Evolutionary conservation across 306 rosid species (phyloP), one percentile per base, ranked within the genome.

Genomic region (Astragalus glycyphyllos): DNA sequence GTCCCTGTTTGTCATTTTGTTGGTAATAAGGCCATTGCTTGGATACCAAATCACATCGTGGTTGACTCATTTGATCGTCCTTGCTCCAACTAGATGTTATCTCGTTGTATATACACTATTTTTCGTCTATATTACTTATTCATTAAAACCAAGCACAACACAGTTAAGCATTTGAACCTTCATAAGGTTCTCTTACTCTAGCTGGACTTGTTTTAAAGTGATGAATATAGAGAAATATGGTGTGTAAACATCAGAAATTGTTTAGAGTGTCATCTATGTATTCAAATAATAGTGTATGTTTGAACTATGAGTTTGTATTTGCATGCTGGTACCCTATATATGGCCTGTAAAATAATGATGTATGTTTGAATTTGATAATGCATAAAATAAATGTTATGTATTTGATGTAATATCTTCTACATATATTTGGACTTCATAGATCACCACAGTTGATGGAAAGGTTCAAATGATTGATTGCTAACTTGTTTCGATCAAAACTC

Each of bases 1-100:
- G 58, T 46, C 1, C 71, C 71, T 13, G 71, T 46, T 13, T 65
- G 71, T 10, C 71, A 65, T 46, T 65, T 65, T 7, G 71, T 65
- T 65, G 71, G 71, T 23, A 65, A 65, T 8, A 65, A 65, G 14
- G 14, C 71, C 11, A 12, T 42, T 42, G 47, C 47, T 42, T 42
- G 47, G 47, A 10, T 42, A 42, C 47, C 47, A 0, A 42, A 10
- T 42, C 47, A 1, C 3, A 11, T 42, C 11, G 4, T 3, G 47
- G n/a, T 16, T 12, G 16, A 46, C 6, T 46, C 16, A 5, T 5
- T 12, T 11, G 51, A 12, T 3, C 51, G 3, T 12, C 51, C 51
- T 46, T 46, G 51, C n/a, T 14, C 7, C 51, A 46, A 5, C 51
- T 46, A 46, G 51, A 11, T 46, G 6, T 4, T 46, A 46, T 12